Evolutionary conservation across 176 grass and related monocot species (phyloP).

Genomic region (Carex littledalei): DNA sequence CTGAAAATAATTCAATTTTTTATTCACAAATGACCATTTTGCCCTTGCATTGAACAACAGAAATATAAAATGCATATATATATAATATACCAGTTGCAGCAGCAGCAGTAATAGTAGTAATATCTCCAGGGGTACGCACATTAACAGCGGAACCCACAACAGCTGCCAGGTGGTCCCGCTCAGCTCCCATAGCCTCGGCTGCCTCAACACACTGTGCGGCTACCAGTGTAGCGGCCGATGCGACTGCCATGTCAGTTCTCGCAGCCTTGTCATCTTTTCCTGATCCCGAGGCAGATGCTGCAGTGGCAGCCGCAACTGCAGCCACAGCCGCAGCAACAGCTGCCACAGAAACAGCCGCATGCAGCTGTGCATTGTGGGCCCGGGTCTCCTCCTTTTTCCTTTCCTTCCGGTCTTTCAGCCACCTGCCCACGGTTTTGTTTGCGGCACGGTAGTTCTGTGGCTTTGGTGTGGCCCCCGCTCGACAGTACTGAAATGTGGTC

Average conservation of each 20-base stretch:
- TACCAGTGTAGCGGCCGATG: conserved; percentile 78
- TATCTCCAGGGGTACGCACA: conserved; percentile 59
- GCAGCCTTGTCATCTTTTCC: conserved; percentile 59
- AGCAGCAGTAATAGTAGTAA: conserved; percentile 79
- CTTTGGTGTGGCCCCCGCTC: conserved; percentile 50
- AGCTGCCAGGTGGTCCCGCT: conserved; percentile 66
- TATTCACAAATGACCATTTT: no score
- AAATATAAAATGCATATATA: neutral
- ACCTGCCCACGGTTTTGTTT: conserved; percentile 88
- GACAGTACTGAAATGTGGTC: conserved; percentile 45
- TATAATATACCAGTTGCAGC: conserved; percentile 62
- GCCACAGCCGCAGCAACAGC: conserved; percentile 78
- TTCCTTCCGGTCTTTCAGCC: conserved; percentile 86
- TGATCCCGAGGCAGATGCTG: conserved; percentile 26
- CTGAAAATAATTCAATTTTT: conserved; percentile 18
- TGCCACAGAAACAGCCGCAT: conserved; percentile 68
- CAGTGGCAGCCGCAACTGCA: conserved; percentile 59
- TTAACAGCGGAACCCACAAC: conserved; percentile 69
- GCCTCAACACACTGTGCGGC: conserved; percentile 91
- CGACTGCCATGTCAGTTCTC: conserved; percentile 72
- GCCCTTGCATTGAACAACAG: neutral
- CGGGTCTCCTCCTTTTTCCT: conserved; percentile 75
- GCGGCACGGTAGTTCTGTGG: conserved; percentile 45
- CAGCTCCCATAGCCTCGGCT: conserved; percentile 71
- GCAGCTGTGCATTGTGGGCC: conserved; percentile 86